Conservation (phyloP, 352 stramenopile species). For the Globisporangium lucens region DNA sequence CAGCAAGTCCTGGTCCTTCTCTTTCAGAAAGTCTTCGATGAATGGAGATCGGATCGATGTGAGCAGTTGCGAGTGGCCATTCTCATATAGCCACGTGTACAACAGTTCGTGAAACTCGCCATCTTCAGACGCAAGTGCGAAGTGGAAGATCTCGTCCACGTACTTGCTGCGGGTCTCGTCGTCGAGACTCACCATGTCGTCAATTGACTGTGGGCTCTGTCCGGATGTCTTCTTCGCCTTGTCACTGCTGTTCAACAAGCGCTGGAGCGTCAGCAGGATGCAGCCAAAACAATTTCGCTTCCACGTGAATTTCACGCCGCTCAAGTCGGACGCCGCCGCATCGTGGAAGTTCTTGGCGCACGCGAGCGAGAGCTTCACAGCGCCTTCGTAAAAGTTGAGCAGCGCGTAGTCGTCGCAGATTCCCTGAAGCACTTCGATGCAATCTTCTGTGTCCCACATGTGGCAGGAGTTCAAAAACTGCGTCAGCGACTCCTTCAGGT, state of each 20-base stretch:
- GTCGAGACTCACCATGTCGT: slow-evolving; percentile 74
- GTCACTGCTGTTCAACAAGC: slow-evolving; percentile 37
- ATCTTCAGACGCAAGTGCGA: slow-evolving; percentile 66
- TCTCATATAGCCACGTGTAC: slow-evolving; percentile 83
- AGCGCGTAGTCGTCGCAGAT: slow-evolving; percentile 82
- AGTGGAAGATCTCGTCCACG: slow-evolving; percentile 76
- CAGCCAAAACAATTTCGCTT: slow-evolving; percentile 78
- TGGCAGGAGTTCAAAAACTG: slow-evolving; percentile 83
- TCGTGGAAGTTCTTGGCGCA: slow-evolving; percentile 81
- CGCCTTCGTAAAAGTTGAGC: slow-evolving; percentile 82
- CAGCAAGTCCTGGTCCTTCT: slow-evolving; percentile 81
- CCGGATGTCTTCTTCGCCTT: slow-evolving; percentile 19
- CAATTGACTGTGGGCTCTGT: slow-evolving; percentile 61
- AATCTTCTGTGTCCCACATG: slow-evolving; percentile 83
- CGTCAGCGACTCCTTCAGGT: slow-evolving; percentile 66
- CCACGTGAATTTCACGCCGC: slow-evolving; percentile 58
- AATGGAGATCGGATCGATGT: slow-evolving; percentile 66
- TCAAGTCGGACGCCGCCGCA: slow-evolving; percentile 58
- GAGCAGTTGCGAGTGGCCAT: slow-evolving; percentile 52
- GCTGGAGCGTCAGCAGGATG: slow-evolving; percentile 65
- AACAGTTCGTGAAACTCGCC: slow-evolving; percentile 72
- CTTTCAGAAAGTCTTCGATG: slow-evolving; percentile 83
- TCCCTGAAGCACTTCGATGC: slow-evolving; percentile 65
- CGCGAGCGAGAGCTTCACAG: slow-evolving; percentile 77
- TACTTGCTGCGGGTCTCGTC: slow-evolving; percentile 62